Base-by-base conservation (phyloP, 352 stramenopile genomes). In the Globisporangium paddicum region DNA sequence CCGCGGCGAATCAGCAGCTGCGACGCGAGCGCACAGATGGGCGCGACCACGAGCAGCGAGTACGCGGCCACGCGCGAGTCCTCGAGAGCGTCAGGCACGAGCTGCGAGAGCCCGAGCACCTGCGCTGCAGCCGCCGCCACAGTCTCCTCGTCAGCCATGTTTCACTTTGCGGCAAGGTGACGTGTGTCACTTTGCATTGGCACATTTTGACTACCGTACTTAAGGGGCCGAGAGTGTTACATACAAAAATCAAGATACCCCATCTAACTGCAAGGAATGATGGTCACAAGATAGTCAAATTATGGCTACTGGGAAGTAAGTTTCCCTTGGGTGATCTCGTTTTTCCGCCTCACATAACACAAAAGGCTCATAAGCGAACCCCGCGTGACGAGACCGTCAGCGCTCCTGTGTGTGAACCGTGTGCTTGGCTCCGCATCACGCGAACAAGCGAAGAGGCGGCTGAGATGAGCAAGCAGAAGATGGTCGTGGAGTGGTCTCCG, bases 401-500 rank as follows among this genome's bases (percentile, higher is more conserved):
- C n/a, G n/a, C n/a, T n/a, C n/a, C n/a, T 40, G 6, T 16, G 16
- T 40, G 46, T 35, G 26, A 13, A 8, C 26, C 9, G 5, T 51
- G 25, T 49, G 3, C 18, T 23, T 32, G 34, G 26, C 18, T 18
- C 16, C 23, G 11, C n/a, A 5, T n/a, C 3, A 32, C n/a, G 23
- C 34, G 11, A 28, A 38, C 18, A 28, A n/a, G 7, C n/a, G n/a
- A n/a, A 47, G 41, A 47, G 19, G n/a, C 41, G 19, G 6, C n/a
- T 44, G n/a, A 23, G 18, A 90, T 90, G 80, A 90, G 72, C 68
- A 88, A 90, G 76, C 60, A 71, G 57, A 47, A 58, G 26, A 90
- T 82, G 64, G 64, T 93, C 38, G 82, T 95, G 41, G 77, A 91
- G 69, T 95, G 86, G 86, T 93, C 79, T 34, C 86, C 86, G 14